Percentiles rank a stretch among this genome's conserved stretches.
Evolutionary conservation across 1,284 basidiomycete genomes (phyloP).

Genomic region (Taiwanofungus camphoratus): DNA sequence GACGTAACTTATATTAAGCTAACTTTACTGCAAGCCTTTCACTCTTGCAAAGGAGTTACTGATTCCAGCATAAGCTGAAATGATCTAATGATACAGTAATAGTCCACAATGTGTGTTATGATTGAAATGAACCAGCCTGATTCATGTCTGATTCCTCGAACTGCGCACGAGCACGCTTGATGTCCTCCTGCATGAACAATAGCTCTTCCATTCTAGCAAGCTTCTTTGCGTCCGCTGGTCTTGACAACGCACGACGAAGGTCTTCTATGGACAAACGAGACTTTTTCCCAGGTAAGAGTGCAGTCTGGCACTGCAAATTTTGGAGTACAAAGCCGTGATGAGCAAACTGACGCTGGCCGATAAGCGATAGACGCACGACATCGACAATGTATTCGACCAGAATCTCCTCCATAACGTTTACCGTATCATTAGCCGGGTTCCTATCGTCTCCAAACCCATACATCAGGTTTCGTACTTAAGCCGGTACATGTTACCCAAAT

Average conservation of each 20-base stretch:
- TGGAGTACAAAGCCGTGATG: constrained; percentile 3
- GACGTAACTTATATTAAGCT: too few species aligned
- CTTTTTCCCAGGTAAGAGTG: constrained; percentile 62
- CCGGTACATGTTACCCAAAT: constrained; percentile 7
- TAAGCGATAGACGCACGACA: constrained; percentile 49
- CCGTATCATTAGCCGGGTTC: constrained; percentile 80
- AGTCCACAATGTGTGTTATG: too few species aligned
- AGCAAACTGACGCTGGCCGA: constrained; percentile 7
- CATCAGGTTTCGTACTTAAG: constrained; percentile 80
- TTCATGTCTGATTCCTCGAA: constrained; percentile 66
- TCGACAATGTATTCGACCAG: constrained; percentile 88
- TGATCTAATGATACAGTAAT: too few species aligned
- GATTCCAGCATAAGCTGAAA: too few species aligned
- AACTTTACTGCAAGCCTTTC: too few species aligned
- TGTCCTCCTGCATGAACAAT: constrained; percentile 87
- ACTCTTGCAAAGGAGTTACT: too few species aligned
- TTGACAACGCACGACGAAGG: constrained; percentile 66
- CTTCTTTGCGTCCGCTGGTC: constrained; percentile 80
- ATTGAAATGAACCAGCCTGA: constrained; percentile 39
- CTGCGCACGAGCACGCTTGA: constrained; percentile 80
- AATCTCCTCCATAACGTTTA: constrained; percentile 92
- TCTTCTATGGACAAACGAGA: constrained; percentile 77
- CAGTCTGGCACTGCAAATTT: constrained; percentile 58
- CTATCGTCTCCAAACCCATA: constrained; percentile 94
- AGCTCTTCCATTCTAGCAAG: constrained; percentile 85